Percentiles rank a stretch among this genome's conserved stretches.
These are phyloP conservation scores for Spizellomyces sp. DNA, from an alignment of 192 early-diverging fungal species.

Conservation along the genomic window DNA sequence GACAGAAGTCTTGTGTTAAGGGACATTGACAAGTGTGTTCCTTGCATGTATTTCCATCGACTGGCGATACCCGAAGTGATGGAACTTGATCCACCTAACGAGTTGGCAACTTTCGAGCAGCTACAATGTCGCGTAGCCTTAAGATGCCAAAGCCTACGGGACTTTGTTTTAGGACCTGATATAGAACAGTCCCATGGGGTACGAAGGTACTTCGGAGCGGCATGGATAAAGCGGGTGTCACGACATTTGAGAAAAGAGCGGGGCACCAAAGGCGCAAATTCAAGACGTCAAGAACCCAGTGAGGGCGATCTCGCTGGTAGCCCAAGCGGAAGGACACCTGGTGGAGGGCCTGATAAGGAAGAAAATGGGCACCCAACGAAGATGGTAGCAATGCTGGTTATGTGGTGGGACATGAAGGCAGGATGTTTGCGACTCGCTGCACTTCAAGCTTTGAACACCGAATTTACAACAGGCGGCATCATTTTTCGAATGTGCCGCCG, in stretches of 20 bases:
- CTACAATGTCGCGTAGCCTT: conserved; percentile 15
- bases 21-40: conserved; percentile 23
- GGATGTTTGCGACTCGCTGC: conserved; percentile 19
- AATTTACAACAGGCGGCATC: conserved; percentile 18
- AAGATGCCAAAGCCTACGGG: conserved; percentile 16
- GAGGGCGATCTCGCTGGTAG: too few relatives aligned
- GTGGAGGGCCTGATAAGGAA: neutral
- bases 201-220: conserved; percentile 26
- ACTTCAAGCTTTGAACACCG: conserved; percentile 27
- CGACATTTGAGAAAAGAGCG: conserved; percentile 16
- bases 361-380: conserved; percentile 1
- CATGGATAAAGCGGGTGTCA: conserved; percentile 25
- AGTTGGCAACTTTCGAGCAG: conserved; percentile 20
- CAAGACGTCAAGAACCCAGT: neutral
- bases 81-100: conserved; percentile 25
- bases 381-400: conserved; percentile 24
- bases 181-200: conserved; percentile 11
- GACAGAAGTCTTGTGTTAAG: conserved; percentile 12
- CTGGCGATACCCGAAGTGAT: conserved; percentile 31
- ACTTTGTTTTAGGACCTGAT: conserved; percentile 9
- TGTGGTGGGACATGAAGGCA: conserved; percentile 18
- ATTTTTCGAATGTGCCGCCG: conserved; percentile 23
- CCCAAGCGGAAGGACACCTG: neutral
- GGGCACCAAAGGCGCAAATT: neutral
- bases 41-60: conserved; percentile 31